Percentiles rank a stretch among this genome's conserved stretches.
Conservation (phyloP, 306 rosid genomes). For the Prunus mira region DNA sequence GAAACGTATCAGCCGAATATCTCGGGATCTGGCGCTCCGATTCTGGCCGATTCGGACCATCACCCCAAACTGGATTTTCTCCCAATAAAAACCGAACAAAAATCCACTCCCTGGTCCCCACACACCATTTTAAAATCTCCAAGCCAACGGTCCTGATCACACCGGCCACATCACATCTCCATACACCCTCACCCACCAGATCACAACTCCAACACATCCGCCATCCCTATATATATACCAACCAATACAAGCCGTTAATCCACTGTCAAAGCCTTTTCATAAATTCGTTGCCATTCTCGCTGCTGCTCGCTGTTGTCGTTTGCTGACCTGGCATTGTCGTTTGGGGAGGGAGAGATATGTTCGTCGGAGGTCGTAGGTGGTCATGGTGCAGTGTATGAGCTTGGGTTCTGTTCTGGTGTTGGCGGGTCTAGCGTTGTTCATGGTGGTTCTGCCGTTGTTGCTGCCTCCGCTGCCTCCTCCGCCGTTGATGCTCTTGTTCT, state of each 20-base stretch:
- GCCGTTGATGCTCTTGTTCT: conserved; percentile 59
- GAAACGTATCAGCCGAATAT: conserved; percentile 37
- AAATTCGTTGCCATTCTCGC: neutral
- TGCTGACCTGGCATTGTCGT: neutral
- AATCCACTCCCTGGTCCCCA: neutral
- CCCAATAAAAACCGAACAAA: neutral
- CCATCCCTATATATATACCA: neutral
- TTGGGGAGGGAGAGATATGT: conserved; percentile 27
- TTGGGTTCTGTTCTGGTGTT: conserved; percentile 39
- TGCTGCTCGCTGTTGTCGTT: neutral
- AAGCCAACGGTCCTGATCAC: neutral
- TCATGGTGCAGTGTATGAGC: conserved; percentile 49
- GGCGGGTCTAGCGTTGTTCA: conserved; percentile 47
- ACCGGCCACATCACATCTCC: neutral
- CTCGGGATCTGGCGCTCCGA: conserved; percentile 54
- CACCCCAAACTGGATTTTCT: conserved; percentile 28
- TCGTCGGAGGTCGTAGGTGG: conserved; percentile 7
- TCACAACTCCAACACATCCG: neutral
- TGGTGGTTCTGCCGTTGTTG: conserved; percentile 61
- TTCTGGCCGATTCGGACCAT: conserved; percentile 41
- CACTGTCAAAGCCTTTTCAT: neutral
- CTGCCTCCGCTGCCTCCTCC: conserved; percentile 82
- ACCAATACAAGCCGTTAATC: neutral
- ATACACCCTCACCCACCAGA: neutral
- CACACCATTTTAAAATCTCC: neutral